phyloP scores from a whole-genome alignment of 371 early-diverging fungal genomes.

The Choanephora cucurbitarum region DNA sequence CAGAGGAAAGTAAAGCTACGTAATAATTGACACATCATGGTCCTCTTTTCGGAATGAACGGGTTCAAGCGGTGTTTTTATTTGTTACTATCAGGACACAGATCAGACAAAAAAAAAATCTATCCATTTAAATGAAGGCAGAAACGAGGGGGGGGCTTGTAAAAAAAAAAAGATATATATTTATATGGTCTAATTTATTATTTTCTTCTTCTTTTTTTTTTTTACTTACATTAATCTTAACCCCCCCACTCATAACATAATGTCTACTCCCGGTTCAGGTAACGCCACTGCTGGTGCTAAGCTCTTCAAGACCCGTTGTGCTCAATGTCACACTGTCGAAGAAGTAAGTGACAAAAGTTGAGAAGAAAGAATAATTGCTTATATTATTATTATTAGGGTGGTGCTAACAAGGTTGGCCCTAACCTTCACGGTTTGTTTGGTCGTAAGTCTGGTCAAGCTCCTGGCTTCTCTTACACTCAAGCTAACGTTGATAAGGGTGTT shows the following conservation, averaged over 20 bases:
- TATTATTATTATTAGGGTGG: conserved; percentile 58
- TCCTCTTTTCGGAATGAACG: background rate
- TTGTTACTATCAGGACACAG: no score
- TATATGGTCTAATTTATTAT: background rate
- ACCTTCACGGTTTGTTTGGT: conserved; percentile 91
- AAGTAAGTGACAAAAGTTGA: conserved; percentile 38
- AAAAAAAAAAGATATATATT: background rate
- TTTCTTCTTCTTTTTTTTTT: conserved; percentile 14
- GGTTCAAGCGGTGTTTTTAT: background rate
- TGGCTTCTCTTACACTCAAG: conserved; percentile 93
- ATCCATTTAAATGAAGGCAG: background rate
- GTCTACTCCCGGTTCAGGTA: conserved; percentile 39
- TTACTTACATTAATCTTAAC: conserved; percentile 12
- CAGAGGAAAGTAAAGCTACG: no score
- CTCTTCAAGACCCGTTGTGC: conserved; percentile 99
- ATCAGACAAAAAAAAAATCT: no score
- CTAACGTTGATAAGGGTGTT: conserved; percentile 90
- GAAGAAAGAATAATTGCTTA: background rate
- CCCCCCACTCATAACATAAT: conserved; percentile 30
- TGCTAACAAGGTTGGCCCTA: conserved; percentile 95
- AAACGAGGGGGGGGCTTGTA: background rate
- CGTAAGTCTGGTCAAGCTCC: conserved; percentile 86
- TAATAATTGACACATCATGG: conserved; percentile 1
- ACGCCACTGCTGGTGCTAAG: conserved; percentile 85
- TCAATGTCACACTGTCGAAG: conserved; percentile 96